A percentile compares a stretch with the other conserved stretches of the same genome.
phyloP scores from a whole-genome alignment of 2,329 filamentous ascomycete genomes.

The Anisogramma anomala region DNA sequence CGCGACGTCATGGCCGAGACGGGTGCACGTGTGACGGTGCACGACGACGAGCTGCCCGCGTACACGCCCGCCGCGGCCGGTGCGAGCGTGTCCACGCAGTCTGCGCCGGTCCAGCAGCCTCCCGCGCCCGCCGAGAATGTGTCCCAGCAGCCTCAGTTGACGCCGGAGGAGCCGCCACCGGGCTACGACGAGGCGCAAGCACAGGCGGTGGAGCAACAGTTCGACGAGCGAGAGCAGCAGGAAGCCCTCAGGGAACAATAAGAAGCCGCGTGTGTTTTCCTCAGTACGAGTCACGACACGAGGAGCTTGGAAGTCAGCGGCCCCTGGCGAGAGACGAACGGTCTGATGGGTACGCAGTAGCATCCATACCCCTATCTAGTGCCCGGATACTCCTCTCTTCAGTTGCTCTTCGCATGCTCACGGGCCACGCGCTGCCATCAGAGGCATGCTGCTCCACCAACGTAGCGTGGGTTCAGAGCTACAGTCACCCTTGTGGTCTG shows the following conservation, averaged over 20 bases:
- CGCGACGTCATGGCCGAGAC: constrained; percentile 62
- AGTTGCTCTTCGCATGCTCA: too few species aligned
- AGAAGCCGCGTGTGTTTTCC: constrained; percentile 6
- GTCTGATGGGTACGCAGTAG: background rate
- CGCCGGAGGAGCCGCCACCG: constrained; percentile 69
- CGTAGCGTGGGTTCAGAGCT: too few species aligned
- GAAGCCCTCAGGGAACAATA: constrained; percentile 51
- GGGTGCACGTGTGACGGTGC: constrained; percentile 47
- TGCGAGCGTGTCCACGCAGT: constrained; percentile 16
- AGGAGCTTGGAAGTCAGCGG: too few species aligned
- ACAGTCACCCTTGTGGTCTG: too few species aligned
- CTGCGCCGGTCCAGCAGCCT: constrained; percentile 17
- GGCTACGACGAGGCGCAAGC: constrained; percentile 85
- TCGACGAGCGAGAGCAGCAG: constrained; percentile 61
- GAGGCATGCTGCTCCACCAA: too few species aligned
- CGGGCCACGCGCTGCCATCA: too few species aligned
- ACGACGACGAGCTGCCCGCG: constrained; percentile 70
- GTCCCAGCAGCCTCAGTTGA: constrained; percentile 22
- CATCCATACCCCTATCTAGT: background rate
- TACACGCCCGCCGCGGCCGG: constrained; percentile 42
- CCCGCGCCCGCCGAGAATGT: constrained; percentile 13
- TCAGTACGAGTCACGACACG: too few species aligned
- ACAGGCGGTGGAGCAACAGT: constrained; percentile 45
- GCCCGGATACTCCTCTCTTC: too few species aligned
- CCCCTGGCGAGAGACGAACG: too few species aligned